These are phyloP conservation scores for Amoebophrya sp. DNA, from an alignment of 169 alveolate species.

Conservation along the genomic window DNA sequence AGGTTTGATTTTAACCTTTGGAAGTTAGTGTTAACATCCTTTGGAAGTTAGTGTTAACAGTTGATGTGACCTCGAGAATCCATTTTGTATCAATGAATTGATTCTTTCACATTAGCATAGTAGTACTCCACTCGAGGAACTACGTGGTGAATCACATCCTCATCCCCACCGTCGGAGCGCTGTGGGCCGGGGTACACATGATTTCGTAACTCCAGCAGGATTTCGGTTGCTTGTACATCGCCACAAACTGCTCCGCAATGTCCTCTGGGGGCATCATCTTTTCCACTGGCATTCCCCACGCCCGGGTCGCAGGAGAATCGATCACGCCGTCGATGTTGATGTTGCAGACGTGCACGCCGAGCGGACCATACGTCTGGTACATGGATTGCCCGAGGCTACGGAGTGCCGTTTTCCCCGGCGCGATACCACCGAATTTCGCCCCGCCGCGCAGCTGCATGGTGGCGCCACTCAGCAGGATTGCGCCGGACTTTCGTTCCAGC, in stretches of 20 bases:
- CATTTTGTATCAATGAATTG: too few relatives aligned
- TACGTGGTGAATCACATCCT: neutral
- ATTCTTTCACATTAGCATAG: too few relatives aligned
- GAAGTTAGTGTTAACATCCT: too few relatives aligned
- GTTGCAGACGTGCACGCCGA: neutral
- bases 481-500: neutral
- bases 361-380: neutral
- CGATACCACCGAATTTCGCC: neutral
- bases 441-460: neutral
- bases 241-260: neutral
- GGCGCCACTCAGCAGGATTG: neutral
- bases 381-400: neutral
- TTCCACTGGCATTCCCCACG: neutral
- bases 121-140: too few relatives aligned
- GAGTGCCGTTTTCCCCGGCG: neutral
- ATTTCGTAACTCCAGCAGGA: neutral
- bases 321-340: neutral
- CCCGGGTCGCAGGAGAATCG: neutral
- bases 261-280: neutral
- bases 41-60: too few relatives aligned
- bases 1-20: too few relatives aligned
- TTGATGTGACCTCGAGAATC: too few relatives aligned
- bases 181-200: neutral
- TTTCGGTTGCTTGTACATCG: neutral
- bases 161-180: neutral